Evolutionary conservation across 2,329 filamentous ascomycete genomes (phyloP).

Genomic region (Botrytis squamosa): DNA sequence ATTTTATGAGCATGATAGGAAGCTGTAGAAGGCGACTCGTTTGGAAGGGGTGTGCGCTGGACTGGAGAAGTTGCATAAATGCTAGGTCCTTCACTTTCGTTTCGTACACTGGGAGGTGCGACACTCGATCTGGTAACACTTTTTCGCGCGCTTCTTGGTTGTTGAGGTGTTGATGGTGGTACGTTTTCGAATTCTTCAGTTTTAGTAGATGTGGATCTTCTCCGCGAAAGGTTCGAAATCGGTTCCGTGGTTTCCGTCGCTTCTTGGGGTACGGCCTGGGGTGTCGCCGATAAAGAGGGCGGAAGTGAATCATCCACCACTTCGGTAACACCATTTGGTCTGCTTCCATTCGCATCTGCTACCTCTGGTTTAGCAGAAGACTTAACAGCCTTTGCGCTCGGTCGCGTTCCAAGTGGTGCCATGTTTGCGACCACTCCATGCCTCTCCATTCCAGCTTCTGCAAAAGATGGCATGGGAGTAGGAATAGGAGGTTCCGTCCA

Average conservation of each 20-base stretch:
- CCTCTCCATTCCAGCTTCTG: constrained; percentile 69
- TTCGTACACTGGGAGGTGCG: constrained; percentile 15
- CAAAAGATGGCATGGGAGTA: constrained; percentile 64
- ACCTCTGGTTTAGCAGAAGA: constrained; percentile 35
- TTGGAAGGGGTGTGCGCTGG: constrained; percentile 12
- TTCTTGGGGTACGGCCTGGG: constrained; percentile 32
- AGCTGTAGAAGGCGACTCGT: constrained; percentile 17
- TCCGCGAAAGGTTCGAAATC: constrained; percentile 21
- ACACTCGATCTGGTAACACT: constrained; percentile 26
- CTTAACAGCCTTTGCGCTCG: constrained; percentile 60
- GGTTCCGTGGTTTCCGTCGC: constrained; percentile 33
- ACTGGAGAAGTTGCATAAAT: constrained; percentile 9
- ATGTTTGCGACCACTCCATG: constrained; percentile 80
- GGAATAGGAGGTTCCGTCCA: constrained; percentile 60
- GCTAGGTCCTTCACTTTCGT: constrained; percentile 19
- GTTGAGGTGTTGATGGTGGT: constrained; percentile 19
- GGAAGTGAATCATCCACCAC: constrained; percentile 28
- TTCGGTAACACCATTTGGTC: constrained; percentile 27
- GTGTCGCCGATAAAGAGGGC: constrained; percentile 31
- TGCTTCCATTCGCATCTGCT: constrained; percentile 24
- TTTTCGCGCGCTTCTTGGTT: constrained; percentile 27
- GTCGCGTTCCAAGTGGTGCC: constrained; percentile 74
- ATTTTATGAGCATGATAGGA: constrained; percentile 15
- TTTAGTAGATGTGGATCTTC: constrained; percentile 27
- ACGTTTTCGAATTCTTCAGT: constrained; percentile 21